Evolutionary conservation across 1,284 basidiomycete species (phyloP).

Genomic region (Agroathelia rolfsii): DNA sequence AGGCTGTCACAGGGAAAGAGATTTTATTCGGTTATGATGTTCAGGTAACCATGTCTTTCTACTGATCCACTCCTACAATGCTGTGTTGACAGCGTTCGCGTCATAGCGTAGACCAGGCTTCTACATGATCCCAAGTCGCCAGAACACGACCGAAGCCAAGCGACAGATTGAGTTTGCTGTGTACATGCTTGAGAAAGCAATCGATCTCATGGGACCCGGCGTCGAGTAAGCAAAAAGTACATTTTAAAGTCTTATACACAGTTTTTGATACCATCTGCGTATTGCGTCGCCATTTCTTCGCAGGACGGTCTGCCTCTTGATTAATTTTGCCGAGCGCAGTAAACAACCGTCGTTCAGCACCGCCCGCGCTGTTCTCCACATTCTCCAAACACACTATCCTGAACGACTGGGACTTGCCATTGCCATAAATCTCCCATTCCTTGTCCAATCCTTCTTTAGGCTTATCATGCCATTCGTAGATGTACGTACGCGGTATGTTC

Average conservation of each 20-base stretch:
- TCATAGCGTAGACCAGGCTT: constrained; percentile 60
- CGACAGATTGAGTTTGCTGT: constrained; percentile 71
- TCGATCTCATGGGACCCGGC: constrained; percentile 67
- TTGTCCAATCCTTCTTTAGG: constrained; percentile 76
- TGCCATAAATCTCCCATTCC: constrained; percentile 77
- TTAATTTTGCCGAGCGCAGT: constrained; percentile 74
- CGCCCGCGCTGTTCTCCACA: constrained; percentile 56
- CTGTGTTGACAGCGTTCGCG: too few relatives aligned
- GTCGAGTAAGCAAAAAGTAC: constrained; percentile 65
- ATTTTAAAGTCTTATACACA: constrained; percentile 1
- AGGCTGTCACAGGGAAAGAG: constrained; percentile 68
- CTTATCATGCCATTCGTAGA: constrained; percentile 76
- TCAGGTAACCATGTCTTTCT: constrained; percentile 23
- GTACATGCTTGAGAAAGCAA: constrained; percentile 63
- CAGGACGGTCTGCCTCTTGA: constrained; percentile 65
- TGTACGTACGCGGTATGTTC: constrained; percentile 59
- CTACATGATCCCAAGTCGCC: constrained; percentile 75
- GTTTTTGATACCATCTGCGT: constrained; percentile 1
- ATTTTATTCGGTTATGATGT: constrained; percentile 71
- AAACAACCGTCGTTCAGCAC: constrained; percentile 66
- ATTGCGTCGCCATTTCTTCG: constrained; percentile 2
- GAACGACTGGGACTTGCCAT: constrained; percentile 85
- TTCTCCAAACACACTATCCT: constrained; percentile 84
- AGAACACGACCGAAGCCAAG: constrained; percentile 71
- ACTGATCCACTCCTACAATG: too few relatives aligned